phyloP scores from a whole-genome alignment of 176 grass and related monocot genomes.

The Urochloa ruziziensis region DNA sequence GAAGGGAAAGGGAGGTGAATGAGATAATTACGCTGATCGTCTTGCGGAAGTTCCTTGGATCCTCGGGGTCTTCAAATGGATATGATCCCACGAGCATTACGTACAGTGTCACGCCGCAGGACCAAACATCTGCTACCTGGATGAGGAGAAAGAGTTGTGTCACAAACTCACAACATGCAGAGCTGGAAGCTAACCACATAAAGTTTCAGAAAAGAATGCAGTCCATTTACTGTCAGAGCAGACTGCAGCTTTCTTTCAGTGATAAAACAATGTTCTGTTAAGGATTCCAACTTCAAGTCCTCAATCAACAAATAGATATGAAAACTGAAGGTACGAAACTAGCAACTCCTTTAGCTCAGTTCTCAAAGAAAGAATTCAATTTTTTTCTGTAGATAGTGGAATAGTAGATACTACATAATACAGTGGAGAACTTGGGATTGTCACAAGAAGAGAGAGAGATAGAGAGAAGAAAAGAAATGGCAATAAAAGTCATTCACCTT shows the following conservation, averaged over 20 bases:
- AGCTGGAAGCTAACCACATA: neutral
- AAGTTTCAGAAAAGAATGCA: neutral
- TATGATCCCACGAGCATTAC: conserved; percentile 95
- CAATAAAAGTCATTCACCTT: conserved; percentile 49
- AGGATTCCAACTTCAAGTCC: neutral
- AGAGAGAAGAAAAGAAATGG: too few relatives aligned
- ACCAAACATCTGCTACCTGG: conserved; percentile 95
- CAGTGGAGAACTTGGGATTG: neutral
- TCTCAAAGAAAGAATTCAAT: neutral
- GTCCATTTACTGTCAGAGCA: too few relatives aligned
- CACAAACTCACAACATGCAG: conserved; percentile 25
- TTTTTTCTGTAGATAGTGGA: neutral
- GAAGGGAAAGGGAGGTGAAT: neutral
- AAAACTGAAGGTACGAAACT: neutral
- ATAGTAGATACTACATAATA: neutral
- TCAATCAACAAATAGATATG: neutral
- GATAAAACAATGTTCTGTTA: neutral
- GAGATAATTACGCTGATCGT: conserved; percentile 59
- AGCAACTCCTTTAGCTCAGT: neutral
- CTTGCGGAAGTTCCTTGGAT: conserved; percentile 85
- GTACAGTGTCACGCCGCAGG: conserved; percentile 84
- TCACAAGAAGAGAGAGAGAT: neutral
- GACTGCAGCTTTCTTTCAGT: too few relatives aligned
- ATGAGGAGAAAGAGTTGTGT: neutral
- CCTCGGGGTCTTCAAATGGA: conserved; percentile 95